A percentile compares a stretch with the other conserved stretches of the same genome.
phyloP scores from a whole-genome alignment of 2,329 filamentous ascomycete species.

The Hypoxylon sp. region DNA sequence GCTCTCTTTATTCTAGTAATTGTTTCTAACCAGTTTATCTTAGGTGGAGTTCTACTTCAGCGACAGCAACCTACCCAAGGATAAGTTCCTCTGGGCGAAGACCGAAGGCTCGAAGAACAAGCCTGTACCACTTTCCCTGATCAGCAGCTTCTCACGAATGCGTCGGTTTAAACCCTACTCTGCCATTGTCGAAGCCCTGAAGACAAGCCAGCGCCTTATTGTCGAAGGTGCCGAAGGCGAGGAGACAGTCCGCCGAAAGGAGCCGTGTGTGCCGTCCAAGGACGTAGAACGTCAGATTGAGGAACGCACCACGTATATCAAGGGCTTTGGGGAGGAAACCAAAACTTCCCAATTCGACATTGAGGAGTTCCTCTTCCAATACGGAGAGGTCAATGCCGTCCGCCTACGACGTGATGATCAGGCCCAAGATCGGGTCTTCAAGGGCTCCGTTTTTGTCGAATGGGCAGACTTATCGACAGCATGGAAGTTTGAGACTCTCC shows the following conservation, averaged over 20 bases:
- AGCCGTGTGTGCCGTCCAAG: conserved; percentile 71
- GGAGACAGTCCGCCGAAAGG: conserved; percentile 82
- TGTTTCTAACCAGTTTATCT: conserved; percentile 14
- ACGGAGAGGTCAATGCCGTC: conserved; percentile 82
- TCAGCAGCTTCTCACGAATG: conserved; percentile 96
- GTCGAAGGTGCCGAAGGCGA: conserved; percentile 79
- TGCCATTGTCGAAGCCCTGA: conserved; percentile 84
- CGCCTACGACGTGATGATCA: conserved; percentile 81
- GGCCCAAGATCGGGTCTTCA: conserved; percentile 76
- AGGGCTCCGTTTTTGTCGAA: conserved; percentile 96
- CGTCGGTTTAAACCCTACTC: conserved; percentile 90
- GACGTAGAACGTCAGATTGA: conserved; percentile 73
- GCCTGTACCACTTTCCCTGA: conserved; percentile 79
- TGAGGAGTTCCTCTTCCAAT: conserved; percentile 88
- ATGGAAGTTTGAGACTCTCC: conserved; percentile 81
- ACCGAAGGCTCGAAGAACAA: conserved; percentile 85
- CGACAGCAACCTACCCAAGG: conserved; percentile 75
- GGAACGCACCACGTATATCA: conserved; percentile 85
- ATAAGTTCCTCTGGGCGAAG: conserved; percentile 86
- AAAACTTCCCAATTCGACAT: conserved; percentile 91
- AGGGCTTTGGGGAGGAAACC: conserved; percentile 91
- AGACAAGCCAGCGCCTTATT: conserved; percentile 78
- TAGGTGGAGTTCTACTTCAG: conserved; percentile 66
- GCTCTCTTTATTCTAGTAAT: conserved; percentile 3
- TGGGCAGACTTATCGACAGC: conserved; percentile 84